Evolutionary conservation across 2,329 filamentous ascomycete species (phyloP), one percentile per base, ranked within the genome.

Genomic region (Xylariaceae sp.): DNA sequence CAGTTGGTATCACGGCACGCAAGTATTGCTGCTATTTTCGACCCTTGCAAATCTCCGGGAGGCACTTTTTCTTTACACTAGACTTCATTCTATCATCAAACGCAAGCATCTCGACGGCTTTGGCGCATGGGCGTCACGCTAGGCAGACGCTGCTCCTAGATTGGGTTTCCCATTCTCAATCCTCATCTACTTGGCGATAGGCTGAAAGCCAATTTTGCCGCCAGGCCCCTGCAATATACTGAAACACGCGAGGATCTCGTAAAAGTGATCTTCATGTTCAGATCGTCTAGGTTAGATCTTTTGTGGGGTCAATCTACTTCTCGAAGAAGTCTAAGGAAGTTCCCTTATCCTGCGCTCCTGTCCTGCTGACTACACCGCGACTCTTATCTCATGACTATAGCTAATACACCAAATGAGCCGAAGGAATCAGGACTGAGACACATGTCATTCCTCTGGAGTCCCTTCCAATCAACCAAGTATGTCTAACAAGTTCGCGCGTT

Each of bases 1-100:
- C 30, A 42, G n/a, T n/a, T n/a, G n/a, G 48, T 48, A 48, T 15
- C 30, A 55, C 48, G 32, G 35, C 49, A 53, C 45, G 35, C 6
- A 29, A n/a, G n/a, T n/a, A n/a, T n/a, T n/a, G n/a, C 48, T 53
- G 29, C 53, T 56, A 49, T 56, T 49, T 52, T 49, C 53, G 45
- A 49, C 49, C 40, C 53, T 23, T 29, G 49, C 16, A 20, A 27
- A 16, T 7, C 4, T 42, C 18, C 27, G 32, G n/a, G n/a, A n/a
- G n/a, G n/a, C n/a, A n/a, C n/a, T n/a, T n/a, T n/a, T n/a, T n/a
- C n/a, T n/a, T n/a, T n/a, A n/a, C n/a, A n/a, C n/a, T n/a, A n/a
- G n/a, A n/a, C n/a, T n/a, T n/a, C n/a, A n/a, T n/a, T n/a, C n/a
- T n/a, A n/a, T n/a, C n/a, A n/a, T n/a, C n/a, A n/a, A n/a, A n/a